Evolutionary conservation across 2,329 filamentous ascomycete genomes (phyloP).

Genomic region (Aureobasidium sp.): DNA sequence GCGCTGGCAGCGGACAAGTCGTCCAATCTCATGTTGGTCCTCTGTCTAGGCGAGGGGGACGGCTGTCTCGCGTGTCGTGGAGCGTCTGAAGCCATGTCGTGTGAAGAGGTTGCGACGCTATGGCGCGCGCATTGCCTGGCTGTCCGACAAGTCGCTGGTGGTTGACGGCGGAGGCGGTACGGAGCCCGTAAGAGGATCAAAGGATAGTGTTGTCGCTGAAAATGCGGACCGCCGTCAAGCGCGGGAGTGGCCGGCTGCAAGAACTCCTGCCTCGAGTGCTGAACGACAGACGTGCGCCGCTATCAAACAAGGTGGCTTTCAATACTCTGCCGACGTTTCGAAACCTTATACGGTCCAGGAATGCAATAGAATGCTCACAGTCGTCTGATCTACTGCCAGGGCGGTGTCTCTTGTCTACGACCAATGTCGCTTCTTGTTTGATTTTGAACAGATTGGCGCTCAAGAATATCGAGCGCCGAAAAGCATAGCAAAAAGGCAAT

Average conservation of each 20-base stretch:
- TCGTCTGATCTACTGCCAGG: background rate
- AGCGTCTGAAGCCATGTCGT: background rate
- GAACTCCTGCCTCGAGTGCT: background rate
- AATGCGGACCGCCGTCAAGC: background rate
- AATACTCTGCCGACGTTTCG: background rate
- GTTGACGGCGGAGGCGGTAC: background rate
- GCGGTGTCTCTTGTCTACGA: background rate
- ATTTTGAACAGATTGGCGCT: background rate
- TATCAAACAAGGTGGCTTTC: background rate
- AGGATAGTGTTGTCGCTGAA: background rate
- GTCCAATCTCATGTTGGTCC: conserved; percentile 1
- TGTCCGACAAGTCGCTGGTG: background rate
- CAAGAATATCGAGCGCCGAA: background rate
- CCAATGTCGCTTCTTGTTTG: background rate
- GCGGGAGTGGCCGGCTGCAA: conserved; percentile 4
- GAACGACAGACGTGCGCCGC: background rate
- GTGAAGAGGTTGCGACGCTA: background rate
- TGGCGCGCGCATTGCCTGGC: conserved; percentile 13
- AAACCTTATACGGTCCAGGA: background rate
- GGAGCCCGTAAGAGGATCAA: background rate
- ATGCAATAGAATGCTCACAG: background rate
- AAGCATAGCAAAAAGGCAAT: background rate
- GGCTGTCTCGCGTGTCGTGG: background rate
- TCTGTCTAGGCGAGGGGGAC: conserved; percentile 6
- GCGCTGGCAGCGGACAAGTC: background rate